Base-by-base conservation (phyloP, 1,139 yeast species). In the Ogataea hybrid region DNA sequence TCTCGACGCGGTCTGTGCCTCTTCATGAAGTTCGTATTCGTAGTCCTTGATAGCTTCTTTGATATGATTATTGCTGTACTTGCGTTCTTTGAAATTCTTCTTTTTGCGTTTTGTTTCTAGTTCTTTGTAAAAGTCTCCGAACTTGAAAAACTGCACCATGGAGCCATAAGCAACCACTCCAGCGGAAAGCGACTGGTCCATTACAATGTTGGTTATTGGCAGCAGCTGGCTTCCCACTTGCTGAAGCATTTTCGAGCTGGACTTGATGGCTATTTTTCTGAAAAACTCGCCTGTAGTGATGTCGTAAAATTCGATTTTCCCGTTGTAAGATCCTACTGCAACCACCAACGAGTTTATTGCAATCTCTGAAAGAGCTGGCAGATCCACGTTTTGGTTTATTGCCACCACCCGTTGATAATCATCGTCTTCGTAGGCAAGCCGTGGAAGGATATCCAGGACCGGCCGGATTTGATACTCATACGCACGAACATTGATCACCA, bases 281-380 rank as follows among this genome's bases (percentile, higher is more conserved):
- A 80, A 56, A 34, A 67, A 69, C 32, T 69, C 71, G 2, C 92
- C 92, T 0, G 79, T 79, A 40, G 79, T 68, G 0, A 78, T 70
- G 56, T 87, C 86, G 59, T 78, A 78, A 18, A 84, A 64, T 38
- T 80, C 76, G 5, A 81, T 72, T 47, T 69, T 70, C 15, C 92
- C 92, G 50, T 80, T 74, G 51, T 72, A 74, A 2, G 86, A 84
- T 0, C 85, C 84, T 22, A 61, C 53, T 7, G 56, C 40, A 12
- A 57, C 39, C 4, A 59, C 50, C 18, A 56, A 30, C 3, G 61
- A 51, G 34, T 53, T 58, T 3, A 61, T 31, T 3, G 54, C 51
- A 4, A 59, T 41, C 14, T 55, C 51, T 7, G 56, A 47, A 6
- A 54, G 33, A 3, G 56, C 49, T 2, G 54, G 52, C 5, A 56